Percentiles rank a stretch among this genome's conserved stretches.
These are phyloP conservation scores for Xylaria bambusicola DNA, from an alignment of 495 filamentous ascomycete genomes.

Conservation along the genomic window DNA sequence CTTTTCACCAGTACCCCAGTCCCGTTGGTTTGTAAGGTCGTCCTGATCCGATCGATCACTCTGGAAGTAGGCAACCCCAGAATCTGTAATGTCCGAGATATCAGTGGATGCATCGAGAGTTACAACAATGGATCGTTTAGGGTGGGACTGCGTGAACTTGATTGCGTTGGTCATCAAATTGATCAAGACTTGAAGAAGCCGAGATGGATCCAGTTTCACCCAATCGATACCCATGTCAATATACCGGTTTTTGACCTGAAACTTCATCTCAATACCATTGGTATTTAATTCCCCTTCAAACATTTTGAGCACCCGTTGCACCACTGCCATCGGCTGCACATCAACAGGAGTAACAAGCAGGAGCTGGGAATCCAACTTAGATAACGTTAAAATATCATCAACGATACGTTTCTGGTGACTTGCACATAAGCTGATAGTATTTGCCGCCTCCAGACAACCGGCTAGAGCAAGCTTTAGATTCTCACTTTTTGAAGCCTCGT, in stretches of 20 bases:
- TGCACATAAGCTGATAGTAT: slow-evolving; percentile 81
- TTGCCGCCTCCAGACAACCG: slow-evolving; percentile 70
- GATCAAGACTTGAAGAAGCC: slow-evolving; percentile 76
- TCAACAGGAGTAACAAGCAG: slow-evolving; percentile 74
- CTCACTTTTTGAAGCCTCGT: slow-evolving; percentile 23
- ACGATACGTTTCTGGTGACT: slow-evolving; percentile 79
- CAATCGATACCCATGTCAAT: slow-evolving; percentile 65
- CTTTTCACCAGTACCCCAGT: slow-evolving; percentile 71
- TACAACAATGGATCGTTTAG: slow-evolving; percentile 64
- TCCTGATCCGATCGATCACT: slow-evolving; percentile 50
- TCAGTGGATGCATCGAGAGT: slow-evolving; percentile 66
- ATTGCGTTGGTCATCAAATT: slow-evolving; percentile 81
- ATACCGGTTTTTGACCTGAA: slow-evolving; percentile 67
- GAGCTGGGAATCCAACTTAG: slow-evolving; percentile 82
- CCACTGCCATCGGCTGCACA: slow-evolving; percentile 67
- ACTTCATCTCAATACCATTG: slow-evolving; percentile 70
- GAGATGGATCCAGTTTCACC: slow-evolving; percentile 76
- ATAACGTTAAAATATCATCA: slow-evolving; percentile 79
- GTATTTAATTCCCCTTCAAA: slow-evolving; percentile 77
- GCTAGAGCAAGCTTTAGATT: slow-evolving; percentile 41
- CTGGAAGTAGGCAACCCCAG: slow-evolving; percentile 54
- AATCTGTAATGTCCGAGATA: slow-evolving; percentile 45
- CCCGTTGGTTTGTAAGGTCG: slow-evolving; percentile 54
- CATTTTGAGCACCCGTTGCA: slow-evolving; percentile 73
- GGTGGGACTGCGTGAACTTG: slow-evolving; percentile 69